Base-by-base conservation (phyloP, 2,329 filamentous ascomycete species). In the Bertia moriformis region DNA sequence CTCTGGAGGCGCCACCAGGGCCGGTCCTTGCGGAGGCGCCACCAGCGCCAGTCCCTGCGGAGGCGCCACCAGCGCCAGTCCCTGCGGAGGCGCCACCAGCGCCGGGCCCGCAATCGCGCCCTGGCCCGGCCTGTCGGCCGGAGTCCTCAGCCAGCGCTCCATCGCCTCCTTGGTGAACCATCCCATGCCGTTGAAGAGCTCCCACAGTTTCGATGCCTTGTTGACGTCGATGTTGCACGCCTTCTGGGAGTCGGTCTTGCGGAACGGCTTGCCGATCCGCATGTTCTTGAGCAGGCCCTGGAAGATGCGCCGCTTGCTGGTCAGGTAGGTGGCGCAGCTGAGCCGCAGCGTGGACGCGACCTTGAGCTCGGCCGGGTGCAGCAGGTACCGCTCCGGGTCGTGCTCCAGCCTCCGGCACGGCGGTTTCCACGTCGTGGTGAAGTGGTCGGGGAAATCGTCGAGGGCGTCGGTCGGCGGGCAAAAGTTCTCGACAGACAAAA, bases 151-250 rank as follows among this genome's bases (percentile, higher is more conserved):
- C n/a, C n/a, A n/a, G n/a, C n/a, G n/a, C n/a, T n/a, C n/a, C n/a
- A n/a, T n/a, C n/a, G n/a, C n/a, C n/a, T n/a, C n/a, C n/a, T n/a
- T n/a, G n/a, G n/a, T n/a, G n/a, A n/a, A n/a, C n/a, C n/a, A n/a
- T n/a, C n/a, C n/a, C n/a, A n/a, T n/a, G n/a, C n/a, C n/a, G n/a
- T n/a, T n/a, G n/a, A n/a, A n/a, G n/a, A n/a, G n/a, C n/a, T n/a
- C n/a, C 83, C 86, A 94, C 37, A 96, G 67, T 58, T 89, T 89
- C 47, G 85, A 93, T 3, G 88, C 86, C 66, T 95, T 96, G 67
- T 95, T 95, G 56, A 96, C 89, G 51, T 96, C 89, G 46, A 95
- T 94, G 65, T 93, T 93, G 70, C 86, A 93, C n/a, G 85, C 86
- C 56, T 93, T 84, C 58, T 96, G 89, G 4, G 87, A 86, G 54